phyloP scores from a whole-genome alignment of 148 eudicot species.

The Camellia granthamiana region DNA sequence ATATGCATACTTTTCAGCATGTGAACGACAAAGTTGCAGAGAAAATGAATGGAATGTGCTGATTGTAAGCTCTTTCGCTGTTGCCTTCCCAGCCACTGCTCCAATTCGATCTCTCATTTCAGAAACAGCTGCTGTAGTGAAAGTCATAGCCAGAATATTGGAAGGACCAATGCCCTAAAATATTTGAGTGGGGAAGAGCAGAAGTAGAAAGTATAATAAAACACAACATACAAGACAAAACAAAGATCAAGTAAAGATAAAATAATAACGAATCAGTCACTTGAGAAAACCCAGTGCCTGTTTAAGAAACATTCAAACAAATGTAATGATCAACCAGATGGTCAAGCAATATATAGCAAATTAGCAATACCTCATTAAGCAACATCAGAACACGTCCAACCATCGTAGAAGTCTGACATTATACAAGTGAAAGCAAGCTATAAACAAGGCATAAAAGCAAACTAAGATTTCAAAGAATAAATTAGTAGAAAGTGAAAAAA shows the following conservation, averaged over 20 bases:
- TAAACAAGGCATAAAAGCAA: conserved; percentile 2
- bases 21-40: conserved; percentile 81
- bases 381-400: conserved; percentile 93
- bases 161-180: conserved; percentile 73
- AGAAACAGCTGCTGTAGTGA: conserved; percentile 96
- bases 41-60: conserved; percentile 97
- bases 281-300: background rate
- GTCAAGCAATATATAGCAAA: background rate
- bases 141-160: conserved; percentile 95
- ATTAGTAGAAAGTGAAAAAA: background rate
- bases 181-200: background rate
- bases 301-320: background rate
- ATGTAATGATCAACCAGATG: background rate
- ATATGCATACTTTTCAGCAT: conserved; percentile 88
- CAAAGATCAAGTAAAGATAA: conserved; percentile 1
- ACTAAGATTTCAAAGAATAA: background rate
- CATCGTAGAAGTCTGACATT: conserved; percentile 88
- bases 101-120: conserved; percentile 95
- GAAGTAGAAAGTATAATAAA: background rate
- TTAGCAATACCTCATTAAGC: conserved; percentile 57
- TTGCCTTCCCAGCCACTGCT: conserved; percentile 77
- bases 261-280: conserved; percentile 9
- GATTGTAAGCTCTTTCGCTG: conserved; percentile 74
- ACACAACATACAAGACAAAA: background rate
- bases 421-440: conserved; percentile 13